Evolutionary conservation across 1,139 yeast species (phyloP).

Genomic region (Candida sp.): DNA sequence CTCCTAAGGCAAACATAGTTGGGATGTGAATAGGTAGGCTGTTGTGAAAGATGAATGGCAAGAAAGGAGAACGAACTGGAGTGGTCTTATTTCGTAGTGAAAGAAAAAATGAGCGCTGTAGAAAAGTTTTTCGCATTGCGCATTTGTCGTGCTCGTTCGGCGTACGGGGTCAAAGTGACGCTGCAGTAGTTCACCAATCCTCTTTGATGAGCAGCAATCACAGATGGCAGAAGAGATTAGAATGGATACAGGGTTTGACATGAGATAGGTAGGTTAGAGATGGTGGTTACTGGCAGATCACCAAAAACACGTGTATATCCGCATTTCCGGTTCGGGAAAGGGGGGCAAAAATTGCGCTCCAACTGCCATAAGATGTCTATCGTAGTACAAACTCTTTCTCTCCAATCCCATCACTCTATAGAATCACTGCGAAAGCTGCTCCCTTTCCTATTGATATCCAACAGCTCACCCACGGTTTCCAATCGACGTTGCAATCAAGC

Average conservation of each 20-base stretch:
- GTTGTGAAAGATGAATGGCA: neutral
- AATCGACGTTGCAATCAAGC: neutral
- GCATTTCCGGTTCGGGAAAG: no score
- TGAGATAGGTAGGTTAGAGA: no score
- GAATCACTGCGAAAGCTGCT: no score
- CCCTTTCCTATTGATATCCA: no score
- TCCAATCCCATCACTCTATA: no score
- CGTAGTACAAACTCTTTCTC: no score
- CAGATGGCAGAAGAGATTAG: no score
- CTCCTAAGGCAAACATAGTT: conserved; percentile 15
- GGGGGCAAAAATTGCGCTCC: no score
- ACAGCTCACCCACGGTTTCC: rapidly evolving
- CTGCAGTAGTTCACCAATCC: neutral
- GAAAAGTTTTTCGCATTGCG: neutral
- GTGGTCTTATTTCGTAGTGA: conserved; percentile 1
- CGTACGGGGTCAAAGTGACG: neutral
- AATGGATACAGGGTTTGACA: no score
- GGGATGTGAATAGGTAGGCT: neutral
- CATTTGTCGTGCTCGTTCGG: neutral
- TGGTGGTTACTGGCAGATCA: no score
- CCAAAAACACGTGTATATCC: no score
- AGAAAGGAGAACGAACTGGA: neutral
- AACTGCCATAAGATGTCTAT: no score
- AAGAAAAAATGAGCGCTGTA: neutral
- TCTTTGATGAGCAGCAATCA: neutral